phyloP scores from a whole-genome alignment of 1,284 basidiomycete genomes.

The Hymenochaete sp. region DNA sequence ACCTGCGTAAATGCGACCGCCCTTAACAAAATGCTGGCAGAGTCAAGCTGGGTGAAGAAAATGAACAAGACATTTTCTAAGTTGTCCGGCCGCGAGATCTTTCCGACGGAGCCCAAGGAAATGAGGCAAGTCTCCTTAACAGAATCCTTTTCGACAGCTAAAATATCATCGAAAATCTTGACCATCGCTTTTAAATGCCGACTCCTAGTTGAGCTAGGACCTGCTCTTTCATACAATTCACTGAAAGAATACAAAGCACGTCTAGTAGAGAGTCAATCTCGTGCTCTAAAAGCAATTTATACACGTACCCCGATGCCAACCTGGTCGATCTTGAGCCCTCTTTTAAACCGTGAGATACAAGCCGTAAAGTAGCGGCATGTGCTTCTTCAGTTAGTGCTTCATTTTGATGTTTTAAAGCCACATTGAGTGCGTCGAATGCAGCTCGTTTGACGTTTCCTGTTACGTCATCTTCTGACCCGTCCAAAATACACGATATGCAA shows the following conservation, averaged over 20 bases:
- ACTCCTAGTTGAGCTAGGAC: conserved; percentile 24
- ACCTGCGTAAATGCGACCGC: conserved; percentile 68
- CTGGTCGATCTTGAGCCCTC: conserved; percentile 52
- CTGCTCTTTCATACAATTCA: conserved; percentile 30
- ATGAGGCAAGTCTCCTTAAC: conserved; percentile 55
- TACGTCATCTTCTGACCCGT: conserved; percentile 38
- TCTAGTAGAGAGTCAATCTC: conserved; percentile 22
- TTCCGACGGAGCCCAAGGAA: conserved; percentile 54
- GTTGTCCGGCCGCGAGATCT: conserved; percentile 41
- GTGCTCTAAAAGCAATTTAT: conserved; percentile 3
- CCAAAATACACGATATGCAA: conserved; percentile 36
- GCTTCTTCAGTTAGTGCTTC: conserved; percentile 28
- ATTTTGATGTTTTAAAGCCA: conserved; percentile 42
- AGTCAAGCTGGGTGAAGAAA: conserved; percentile 62
- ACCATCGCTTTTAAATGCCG: conserved; percentile 37
- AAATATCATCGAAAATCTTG: conserved; percentile 37
- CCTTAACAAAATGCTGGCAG: conserved; percentile 56
- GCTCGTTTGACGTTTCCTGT: conserved; percentile 37
- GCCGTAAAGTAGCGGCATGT: conserved; percentile 30
- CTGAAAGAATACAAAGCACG: conserved; percentile 42
- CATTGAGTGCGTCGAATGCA: conserved; percentile 36
- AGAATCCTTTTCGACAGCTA: conserved; percentile 36
- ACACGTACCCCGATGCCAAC: conserved; percentile 52
- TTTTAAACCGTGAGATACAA: conserved; percentile 40
- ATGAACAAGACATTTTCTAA: conserved; percentile 56